Conservation (phyloP, 768 basidiomycete genomes). For the Termitomyces eurrhizus region DNA sequence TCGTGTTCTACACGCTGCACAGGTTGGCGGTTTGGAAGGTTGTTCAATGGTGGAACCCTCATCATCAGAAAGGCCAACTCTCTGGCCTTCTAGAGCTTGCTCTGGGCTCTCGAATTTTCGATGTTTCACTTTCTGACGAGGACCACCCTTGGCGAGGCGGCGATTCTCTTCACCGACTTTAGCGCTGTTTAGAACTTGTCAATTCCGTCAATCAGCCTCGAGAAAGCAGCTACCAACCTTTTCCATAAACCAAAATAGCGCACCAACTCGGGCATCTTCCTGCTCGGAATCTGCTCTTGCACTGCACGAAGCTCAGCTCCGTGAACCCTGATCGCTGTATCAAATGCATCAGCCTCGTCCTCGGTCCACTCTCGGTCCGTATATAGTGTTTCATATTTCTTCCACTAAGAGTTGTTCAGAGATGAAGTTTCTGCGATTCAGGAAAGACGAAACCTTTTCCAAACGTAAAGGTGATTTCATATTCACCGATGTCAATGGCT, state of each 20-base stretch:
- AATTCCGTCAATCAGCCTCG: neutral
- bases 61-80: slow-evolving; percentile 58
- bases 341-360: slow-evolving; percentile 70
- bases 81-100: slow-evolving; percentile 41
- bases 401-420: slow-evolving; percentile 52
- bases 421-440: neutral
- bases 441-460: slow-evolving; percentile 53
- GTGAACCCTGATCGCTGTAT: slow-evolving; percentile 67
- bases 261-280: slow-evolving; percentile 74
- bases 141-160: slow-evolving; percentile 38
- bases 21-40: slow-evolving; percentile 53
- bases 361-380: slow-evolving; percentile 68
- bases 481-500: slow-evolving; percentile 56
- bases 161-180: slow-evolving; percentile 70
- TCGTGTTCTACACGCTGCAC: slow-evolving; percentile 82
- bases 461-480: slow-evolving; percentile 53
- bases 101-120: slow-evolving; percentile 32
- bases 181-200: slow-evolving; percentile 34
- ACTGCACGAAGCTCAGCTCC: slow-evolving; percentile 80
- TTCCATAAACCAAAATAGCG: slow-evolving; percentile 88
- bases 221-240: slow-evolving; percentile 42
- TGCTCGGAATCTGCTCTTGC: slow-evolving; percentile 65
- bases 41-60: slow-evolving; percentile 71
- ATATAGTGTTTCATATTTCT: slow-evolving; percentile 58
- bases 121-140: slow-evolving; percentile 30